Conservation (phyloP, 148 eudicot species). For the Fagopyrum tataricum region DNA sequence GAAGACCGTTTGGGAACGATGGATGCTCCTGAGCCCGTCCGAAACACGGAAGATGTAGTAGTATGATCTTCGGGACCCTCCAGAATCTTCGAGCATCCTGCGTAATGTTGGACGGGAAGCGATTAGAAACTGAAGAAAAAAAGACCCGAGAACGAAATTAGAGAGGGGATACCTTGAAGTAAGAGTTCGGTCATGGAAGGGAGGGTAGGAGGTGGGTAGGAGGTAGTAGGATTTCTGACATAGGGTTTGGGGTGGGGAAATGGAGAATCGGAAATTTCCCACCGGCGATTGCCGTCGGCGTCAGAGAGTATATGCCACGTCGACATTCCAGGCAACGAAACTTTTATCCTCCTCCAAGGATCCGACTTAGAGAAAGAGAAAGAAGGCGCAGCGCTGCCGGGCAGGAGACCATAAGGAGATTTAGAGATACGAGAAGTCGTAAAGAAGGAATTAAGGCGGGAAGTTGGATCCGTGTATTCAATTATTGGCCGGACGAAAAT, state of each 20-base stretch:
- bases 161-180: conserved; percentile 37
- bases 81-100: conserved; percentile 45
- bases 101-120: not conserved
- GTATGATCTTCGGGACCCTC: conserved; percentile 20
- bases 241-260: conserved; percentile 12
- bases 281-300: conserved; percentile 48
- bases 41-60: conserved; percentile 32
- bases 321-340: conserved; percentile 29
- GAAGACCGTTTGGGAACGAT: conserved; percentile 46
- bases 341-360: not conserved
- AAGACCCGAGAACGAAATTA: not conserved
- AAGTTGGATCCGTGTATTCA: too few relatives aligned
- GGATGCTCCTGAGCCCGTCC: conserved; percentile 54
- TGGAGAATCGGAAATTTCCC: conserved; percentile 43
- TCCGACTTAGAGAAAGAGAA: not conserved
- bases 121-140: not conserved
- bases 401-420: not conserved
- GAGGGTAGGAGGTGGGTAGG: conserved; percentile 26
- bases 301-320: conserved; percentile 67
- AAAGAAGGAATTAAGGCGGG: too few relatives aligned
- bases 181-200: conserved; percentile 73
- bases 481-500: too few relatives aligned
- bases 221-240: conserved; percentile 6
- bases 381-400: not conserved
- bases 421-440: too few relatives aligned